phyloP scores from a whole-genome alignment of 2,329 filamentous ascomycete genomes.

The Hysterium pulicare region DNA sequence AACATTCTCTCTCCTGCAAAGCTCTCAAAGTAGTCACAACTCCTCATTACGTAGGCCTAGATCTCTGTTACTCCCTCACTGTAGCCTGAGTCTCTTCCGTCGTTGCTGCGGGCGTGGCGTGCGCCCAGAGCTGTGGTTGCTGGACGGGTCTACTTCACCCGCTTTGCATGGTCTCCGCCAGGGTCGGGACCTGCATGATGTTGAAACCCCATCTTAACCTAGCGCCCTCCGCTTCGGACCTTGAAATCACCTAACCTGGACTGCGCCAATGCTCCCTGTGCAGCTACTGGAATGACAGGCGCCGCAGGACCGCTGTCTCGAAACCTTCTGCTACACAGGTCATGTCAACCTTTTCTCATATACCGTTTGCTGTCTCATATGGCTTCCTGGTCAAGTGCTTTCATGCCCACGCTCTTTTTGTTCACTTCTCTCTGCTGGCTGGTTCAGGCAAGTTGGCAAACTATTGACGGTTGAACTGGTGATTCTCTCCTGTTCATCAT shows the following conservation, averaged over 20 bases:
- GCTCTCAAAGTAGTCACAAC: background rate
- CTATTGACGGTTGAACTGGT: constrained; percentile 34
- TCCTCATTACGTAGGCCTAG: no score
- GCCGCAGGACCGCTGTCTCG: constrained; percentile 38
- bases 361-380: constrained; percentile 39
- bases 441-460: constrained; percentile 31
- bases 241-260: constrained; percentile 22
- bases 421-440: constrained; percentile 38
- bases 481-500: constrained; percentile 31
- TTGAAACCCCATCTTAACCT: constrained; percentile 35
- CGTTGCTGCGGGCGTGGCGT: constrained; percentile 11
- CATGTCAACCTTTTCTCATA: constrained; percentile 34
- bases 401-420: constrained; percentile 36
- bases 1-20: background rate
- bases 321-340: constrained; percentile 35
- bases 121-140: constrained; percentile 15
- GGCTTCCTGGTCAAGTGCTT: constrained; percentile 32
- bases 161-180: constrained; percentile 13
- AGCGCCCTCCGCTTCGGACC: constrained; percentile 24
- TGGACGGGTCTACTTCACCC: constrained; percentile 24
- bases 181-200: constrained; percentile 28
- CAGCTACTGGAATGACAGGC: constrained; percentile 30
- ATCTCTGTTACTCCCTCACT: no score
- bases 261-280: constrained; percentile 26
- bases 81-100: no score